Evolutionary conservation across 345 rosid species (phyloP).

Genomic region (Populus nigra): DNA sequence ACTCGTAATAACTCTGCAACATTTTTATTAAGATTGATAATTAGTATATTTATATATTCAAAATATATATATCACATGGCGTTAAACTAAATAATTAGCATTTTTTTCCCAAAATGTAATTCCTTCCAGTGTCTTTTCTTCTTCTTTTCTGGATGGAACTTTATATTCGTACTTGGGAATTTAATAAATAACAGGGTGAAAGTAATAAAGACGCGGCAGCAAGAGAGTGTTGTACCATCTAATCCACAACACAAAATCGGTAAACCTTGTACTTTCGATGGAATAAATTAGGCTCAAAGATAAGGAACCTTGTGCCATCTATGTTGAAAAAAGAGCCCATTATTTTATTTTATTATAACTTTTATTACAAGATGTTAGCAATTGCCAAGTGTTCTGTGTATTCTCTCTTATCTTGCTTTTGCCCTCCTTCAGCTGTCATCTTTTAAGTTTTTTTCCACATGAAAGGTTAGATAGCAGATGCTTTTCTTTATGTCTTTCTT

Average conservation of each 20-base stretch:
- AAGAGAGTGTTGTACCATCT: neutral
- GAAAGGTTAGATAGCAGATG: neutral
- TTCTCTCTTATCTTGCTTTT: neutral
- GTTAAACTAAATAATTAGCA: too few species aligned
- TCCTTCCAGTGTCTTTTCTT: too few species aligned
- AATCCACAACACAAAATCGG: neutral
- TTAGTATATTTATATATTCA: too few species aligned
- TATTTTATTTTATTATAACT: neutral
- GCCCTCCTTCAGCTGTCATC: neutral
- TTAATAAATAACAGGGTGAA: too few species aligned
- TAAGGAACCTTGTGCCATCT: constrained; percentile 8
- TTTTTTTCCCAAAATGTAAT: too few species aligned
- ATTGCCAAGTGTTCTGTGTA: constrained; percentile 7
- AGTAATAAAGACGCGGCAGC: neutral
- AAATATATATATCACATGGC: too few species aligned
- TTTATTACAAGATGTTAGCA: neutral
- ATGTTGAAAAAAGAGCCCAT: neutral
- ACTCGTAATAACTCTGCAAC: too few species aligned
- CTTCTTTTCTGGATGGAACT: too few species aligned
- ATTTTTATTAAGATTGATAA: too few species aligned
- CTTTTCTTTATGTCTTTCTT: neutral
- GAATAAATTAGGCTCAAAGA: constrained; percentile 12
- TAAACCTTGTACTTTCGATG: constrained; percentile 2
- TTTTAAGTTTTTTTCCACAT: neutral
- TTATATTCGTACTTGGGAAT: too few species aligned